Evolutionary conservation across 2,329 filamentous ascomycete species (phyloP), one percentile per base, ranked within the genome.

Genomic region (Aspergillus novofumigatus): DNA sequence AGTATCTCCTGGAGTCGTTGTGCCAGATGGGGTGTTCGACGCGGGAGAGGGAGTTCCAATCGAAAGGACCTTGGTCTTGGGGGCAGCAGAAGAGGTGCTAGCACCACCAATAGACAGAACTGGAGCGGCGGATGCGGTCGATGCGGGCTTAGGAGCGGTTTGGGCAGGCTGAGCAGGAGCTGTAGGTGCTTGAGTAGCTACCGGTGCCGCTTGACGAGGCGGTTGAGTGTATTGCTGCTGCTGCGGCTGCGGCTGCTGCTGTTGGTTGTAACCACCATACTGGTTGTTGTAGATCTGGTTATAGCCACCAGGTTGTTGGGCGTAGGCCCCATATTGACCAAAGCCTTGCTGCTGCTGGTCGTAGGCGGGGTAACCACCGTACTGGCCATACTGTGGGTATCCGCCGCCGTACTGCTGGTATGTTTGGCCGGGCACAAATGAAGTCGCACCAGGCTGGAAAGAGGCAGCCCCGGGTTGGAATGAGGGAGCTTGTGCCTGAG

Each of bases 31-130:
- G 14, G 71, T 66, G 26, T 70, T 65, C 29, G 71, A 58, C 4
- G 74, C 54, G 21, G 72, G 62, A 9, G 71, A 64, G 17, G 77
- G 70, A 20, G 78, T 81, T 48, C 89, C 88, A 55, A 96, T 87
- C 49, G 89, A 89, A 28, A 92, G 80, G n/a, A 93, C 88, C 75
- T 92, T 92, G 35, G 87, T 80, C 71, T 86, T 86, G 29, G 83
- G 80, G 11, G 80, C 72, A 41, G 77, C 65, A 23, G 72, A 55
- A 21, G 69, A 68, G 52, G 62, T 69, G 26, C 79, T 74, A 47
- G 84, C 82, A 38, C 83, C 82, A 45, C 83, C 82, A 51, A 87
- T 83, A 20, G 83, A 84, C 32, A 87, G 73, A 3, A 38, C 32
- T 38, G 32, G 72, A 52, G 76, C 69, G 32, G 78, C 69, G 48